phyloP scores from a whole-genome alignment of 768 basidiomycete genomes.

The Boletus coccyginus region DNA sequence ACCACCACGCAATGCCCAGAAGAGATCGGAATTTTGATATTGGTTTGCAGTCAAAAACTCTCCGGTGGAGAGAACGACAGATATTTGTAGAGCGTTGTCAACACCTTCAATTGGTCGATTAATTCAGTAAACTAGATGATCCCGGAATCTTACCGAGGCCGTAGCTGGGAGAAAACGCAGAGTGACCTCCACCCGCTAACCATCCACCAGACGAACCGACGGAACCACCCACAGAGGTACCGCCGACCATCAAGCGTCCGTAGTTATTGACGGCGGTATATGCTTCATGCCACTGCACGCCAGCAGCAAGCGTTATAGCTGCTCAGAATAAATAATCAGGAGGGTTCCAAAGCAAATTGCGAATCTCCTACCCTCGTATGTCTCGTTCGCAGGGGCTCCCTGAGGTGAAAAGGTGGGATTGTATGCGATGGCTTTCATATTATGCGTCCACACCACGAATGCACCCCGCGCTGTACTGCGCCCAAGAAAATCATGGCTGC shows the following conservation, averaged over 20 bases:
- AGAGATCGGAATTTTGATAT: constrained; percentile 44
- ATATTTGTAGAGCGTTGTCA: constrained; percentile 48
- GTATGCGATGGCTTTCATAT: constrained; percentile 40
- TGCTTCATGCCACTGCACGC: constrained; percentile 47
- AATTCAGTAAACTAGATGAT: background rate
- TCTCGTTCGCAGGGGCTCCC: constrained; percentile 24
- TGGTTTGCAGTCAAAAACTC: constrained; percentile 37
- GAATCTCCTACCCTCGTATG: constrained; percentile 20
- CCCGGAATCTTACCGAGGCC: constrained; percentile 39
- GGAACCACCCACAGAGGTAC: constrained; percentile 36
- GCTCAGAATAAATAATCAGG: constrained; percentile 14
- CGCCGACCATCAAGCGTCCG: constrained; percentile 46
- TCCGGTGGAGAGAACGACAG: constrained; percentile 43
- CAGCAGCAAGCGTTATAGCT: constrained; percentile 39
- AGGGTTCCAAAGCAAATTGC: background rate
- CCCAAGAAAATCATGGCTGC: constrained; percentile 41
- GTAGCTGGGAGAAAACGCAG: constrained; percentile 36
- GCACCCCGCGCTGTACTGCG: constrained; percentile 38
- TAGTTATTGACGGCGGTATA: constrained; percentile 40
- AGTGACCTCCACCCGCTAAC: constrained; percentile 50
- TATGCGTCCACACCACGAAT: constrained; percentile 44
- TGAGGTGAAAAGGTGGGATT: constrained; percentile 30
- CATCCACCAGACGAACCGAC: constrained; percentile 52
- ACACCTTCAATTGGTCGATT: constrained; percentile 33
- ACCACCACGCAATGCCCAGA: constrained; percentile 54